Conservation (phyloP, 805 yeast genomes). For the Candida patagonica region DNA sequence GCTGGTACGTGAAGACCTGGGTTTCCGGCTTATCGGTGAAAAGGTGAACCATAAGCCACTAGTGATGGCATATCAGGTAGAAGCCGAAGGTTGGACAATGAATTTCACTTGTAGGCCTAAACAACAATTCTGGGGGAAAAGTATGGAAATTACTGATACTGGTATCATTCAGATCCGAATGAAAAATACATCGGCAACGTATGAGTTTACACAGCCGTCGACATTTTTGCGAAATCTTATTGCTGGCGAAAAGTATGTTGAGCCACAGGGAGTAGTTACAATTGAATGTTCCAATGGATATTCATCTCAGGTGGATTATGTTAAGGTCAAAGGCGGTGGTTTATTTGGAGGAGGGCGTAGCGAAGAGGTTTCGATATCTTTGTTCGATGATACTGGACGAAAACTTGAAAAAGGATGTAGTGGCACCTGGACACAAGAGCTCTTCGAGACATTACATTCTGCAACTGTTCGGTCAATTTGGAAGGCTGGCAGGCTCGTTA, state of each 20-base stretch:
- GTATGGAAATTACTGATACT: slow-evolving; percentile 68
- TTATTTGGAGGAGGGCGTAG: slow-evolving; percentile 73
- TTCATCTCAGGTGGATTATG: slow-evolving; percentile 59
- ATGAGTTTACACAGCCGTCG: slow-evolving; percentile 75
- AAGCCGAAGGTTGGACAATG: slow-evolving; percentile 53
- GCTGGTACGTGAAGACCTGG: slow-evolving; percentile 73
- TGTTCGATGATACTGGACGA: slow-evolving; percentile 28
- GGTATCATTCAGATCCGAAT: slow-evolving; percentile 57
- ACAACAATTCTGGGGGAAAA: slow-evolving; percentile 94
- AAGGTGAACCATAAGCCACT: slow-evolving; percentile 86
- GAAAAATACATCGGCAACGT: slow-evolving; percentile 54
- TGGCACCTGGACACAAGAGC: slow-evolving; percentile 81
- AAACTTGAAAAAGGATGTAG: slow-evolving; percentile 14
- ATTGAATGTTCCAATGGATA: slow-evolving; percentile 61
- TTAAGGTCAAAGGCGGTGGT: slow-evolving; percentile 62
- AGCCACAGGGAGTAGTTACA: slow-evolving; percentile 65
- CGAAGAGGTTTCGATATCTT: slow-evolving; percentile 41
- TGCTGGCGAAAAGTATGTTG: slow-evolving; percentile 92
- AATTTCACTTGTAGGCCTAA: slow-evolving; percentile 36
- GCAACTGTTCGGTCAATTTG: slow-evolving; percentile 39
- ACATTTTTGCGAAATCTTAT: slow-evolving; percentile 75
- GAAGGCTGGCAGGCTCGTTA: slow-evolving; percentile 59
- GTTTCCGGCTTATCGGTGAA: slow-evolving; percentile 67
- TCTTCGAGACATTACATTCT: slow-evolving; percentile 24
- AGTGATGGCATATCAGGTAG: slow-evolving; percentile 72